These are phyloP conservation scores for Nothophaeocryptopus gaeumannii DNA, from an alignment of 2,329 filamentous ascomycete genomes.

Conservation along the genomic window DNA sequence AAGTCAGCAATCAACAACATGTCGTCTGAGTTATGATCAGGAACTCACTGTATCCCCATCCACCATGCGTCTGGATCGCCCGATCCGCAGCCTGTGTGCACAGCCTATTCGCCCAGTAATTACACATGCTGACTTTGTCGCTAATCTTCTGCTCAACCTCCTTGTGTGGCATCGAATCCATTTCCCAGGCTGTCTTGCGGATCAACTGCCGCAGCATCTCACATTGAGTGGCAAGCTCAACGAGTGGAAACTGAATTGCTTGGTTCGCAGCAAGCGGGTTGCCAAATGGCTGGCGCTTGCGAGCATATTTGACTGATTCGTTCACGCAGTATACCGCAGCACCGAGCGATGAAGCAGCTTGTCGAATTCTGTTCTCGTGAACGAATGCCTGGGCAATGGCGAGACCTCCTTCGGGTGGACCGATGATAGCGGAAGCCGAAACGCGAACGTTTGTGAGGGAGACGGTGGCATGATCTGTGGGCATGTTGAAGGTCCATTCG, in stretches of 20 bases:
- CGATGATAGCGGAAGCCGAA: conserved; percentile 53
- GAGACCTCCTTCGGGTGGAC: conserved; percentile 53
- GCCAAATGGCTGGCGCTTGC: conserved; percentile 54
- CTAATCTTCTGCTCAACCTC: conserved; percentile 59
- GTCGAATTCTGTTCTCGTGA: conserved; percentile 64
- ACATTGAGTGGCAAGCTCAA: conserved; percentile 60
- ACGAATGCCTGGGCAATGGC: conserved; percentile 64
- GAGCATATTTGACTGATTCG: conserved; percentile 56
- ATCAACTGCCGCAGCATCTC: conserved; percentile 62
- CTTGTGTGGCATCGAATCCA: conserved; percentile 56
- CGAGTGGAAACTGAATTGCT: conserved; percentile 62
- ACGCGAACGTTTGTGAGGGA: conserved; percentile 58
- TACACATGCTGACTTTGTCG: conserved; percentile 64
- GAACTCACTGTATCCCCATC: conserved; percentile 53
- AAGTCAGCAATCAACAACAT: neutral
- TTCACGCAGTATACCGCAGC: conserved; percentile 61
- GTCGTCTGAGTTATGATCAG: neutral
- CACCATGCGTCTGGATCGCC: conserved; percentile 62
- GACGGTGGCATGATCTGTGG: conserved; percentile 63
- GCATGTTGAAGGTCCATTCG: conserved; percentile 66
- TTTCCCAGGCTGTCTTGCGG: conserved; percentile 59
- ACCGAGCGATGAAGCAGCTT: conserved; percentile 60
- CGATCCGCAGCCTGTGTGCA: conserved; percentile 60
- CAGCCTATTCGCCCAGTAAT: conserved; percentile 62
- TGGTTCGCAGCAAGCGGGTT: conserved; percentile 59